Conservation (phyloP, 306 rosid genomes). For the Sphenostylis stenocarpa region DNA sequence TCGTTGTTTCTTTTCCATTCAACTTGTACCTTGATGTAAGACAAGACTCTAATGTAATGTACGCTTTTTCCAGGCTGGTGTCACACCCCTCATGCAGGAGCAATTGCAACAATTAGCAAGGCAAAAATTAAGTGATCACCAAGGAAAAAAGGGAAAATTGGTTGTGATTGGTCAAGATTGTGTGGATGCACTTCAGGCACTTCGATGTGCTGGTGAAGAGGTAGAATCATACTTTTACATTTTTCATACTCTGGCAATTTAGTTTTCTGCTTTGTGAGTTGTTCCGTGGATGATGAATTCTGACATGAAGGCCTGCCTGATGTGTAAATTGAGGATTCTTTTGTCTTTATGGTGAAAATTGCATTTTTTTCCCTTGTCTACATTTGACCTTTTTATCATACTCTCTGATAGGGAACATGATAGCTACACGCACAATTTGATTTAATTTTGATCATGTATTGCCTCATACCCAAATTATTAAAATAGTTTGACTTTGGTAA, state of each 20-base stretch:
- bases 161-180: constrained; percentile 90
- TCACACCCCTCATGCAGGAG: constrained; percentile 78
- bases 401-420: background rate
- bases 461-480: background rate
- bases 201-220: constrained; percentile 71
- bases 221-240: constrained; percentile 49
- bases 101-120: constrained; percentile 74
- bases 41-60: background rate
- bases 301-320: background rate
- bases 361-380: background rate
- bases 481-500: background rate
- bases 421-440: background rate
- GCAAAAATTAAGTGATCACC: constrained; percentile 53
- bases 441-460: background rate
- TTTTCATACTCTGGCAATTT: background rate
- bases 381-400: background rate
- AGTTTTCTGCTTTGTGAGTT: background rate
- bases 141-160: constrained; percentile 59
- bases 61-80: constrained; percentile 68
- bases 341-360: background rate
- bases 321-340: background rate
- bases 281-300: background rate
- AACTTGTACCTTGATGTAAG: background rate
- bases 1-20: constrained; percentile 22
- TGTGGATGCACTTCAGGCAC: constrained; percentile 90